A percentile compares a stretch with the other conserved stretches of the same genome.
Evolutionary conservation across 164 flowering plant species (phyloP).

Genomic region (Stephania japonica): DNA sequence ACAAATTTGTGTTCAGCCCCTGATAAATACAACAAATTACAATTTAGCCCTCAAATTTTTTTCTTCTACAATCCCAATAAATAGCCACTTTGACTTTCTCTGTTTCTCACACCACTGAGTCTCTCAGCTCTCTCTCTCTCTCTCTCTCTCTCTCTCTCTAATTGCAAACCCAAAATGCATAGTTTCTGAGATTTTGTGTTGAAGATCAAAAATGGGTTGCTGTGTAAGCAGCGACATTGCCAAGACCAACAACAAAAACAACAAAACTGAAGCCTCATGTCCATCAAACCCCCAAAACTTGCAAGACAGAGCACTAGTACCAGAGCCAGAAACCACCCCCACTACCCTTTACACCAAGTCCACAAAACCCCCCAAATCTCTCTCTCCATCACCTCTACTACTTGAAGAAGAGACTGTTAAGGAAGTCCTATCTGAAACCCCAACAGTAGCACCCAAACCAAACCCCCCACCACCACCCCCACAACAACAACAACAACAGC

Average conservation of each 20-base stretch:
- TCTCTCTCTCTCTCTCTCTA: background rate
- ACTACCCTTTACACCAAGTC: background rate
- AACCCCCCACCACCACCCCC: slow-evolving; percentile 4
- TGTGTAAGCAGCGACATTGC: slow-evolving; percentile 24
- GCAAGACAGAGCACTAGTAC: background rate
- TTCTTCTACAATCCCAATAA: background rate
- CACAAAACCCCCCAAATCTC: background rate
- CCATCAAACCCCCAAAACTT: background rate
- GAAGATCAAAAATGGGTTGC: slow-evolving; percentile 30
- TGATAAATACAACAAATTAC: too few species aligned
- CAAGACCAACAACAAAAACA: background rate
- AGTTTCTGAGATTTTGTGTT: background rate
- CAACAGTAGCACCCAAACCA: slow-evolving; percentile 2
- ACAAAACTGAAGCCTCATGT: background rate
- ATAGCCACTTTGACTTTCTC: background rate
- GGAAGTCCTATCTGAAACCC: slow-evolving; percentile 59
- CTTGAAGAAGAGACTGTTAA: slow-evolving; percentile 59
- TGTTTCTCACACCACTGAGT: background rate
- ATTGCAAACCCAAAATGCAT: background rate
- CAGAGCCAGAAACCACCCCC: slow-evolving; percentile 1
- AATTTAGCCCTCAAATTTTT: too few species aligned
- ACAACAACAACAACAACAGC: background rate
- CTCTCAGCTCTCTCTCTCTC: background rate
- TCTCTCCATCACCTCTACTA: slow-evolving; percentile 1
- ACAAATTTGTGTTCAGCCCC: too few species aligned